Percentiles rank a stretch among this genome's conserved stretches.
Conservation (phyloP, 208 protist species). For the Trypanosoma congolense region DNA sequence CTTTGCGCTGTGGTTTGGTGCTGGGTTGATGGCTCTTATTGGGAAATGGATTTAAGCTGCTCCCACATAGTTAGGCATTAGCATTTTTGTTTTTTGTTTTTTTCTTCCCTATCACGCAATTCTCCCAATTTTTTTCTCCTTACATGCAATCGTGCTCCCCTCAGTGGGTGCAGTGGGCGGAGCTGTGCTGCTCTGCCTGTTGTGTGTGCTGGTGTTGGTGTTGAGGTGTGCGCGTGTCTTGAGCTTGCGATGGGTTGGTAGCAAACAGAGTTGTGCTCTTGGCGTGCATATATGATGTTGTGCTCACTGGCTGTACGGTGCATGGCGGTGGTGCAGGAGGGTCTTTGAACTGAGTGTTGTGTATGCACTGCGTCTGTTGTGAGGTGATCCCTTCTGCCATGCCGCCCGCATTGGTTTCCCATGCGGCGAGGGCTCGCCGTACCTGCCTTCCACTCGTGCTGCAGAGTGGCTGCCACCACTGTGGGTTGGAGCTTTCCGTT, state of each 20-base stretch:
- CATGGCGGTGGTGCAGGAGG: too few relatives aligned
- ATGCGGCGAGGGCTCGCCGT: too few relatives aligned
- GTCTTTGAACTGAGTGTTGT: not conserved
- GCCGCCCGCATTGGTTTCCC: too few relatives aligned
- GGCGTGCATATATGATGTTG: not conserved
- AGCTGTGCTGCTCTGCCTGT: not conserved
- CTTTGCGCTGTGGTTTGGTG: constrained; percentile 26
- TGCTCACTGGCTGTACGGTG: too few relatives aligned
- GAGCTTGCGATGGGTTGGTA: not conserved
- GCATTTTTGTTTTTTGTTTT: constrained; percentile 18
- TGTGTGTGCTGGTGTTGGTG: not conserved
- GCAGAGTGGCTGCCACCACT: too few relatives aligned
- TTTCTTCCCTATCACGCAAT: too few relatives aligned
- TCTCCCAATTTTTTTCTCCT: too few relatives aligned
- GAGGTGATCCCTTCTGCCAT: too few relatives aligned
- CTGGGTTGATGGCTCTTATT: constrained; percentile 24
- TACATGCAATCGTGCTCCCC: not conserved
- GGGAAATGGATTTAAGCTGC: constrained; percentile 7
- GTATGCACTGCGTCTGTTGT: too few relatives aligned
- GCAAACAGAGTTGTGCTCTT: not conserved
- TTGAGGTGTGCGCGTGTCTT: not conserved
- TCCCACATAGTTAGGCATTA: not conserved
- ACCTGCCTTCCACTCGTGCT: too few relatives aligned
- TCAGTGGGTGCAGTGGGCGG: not conserved
- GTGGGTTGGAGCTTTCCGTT: not conserved